These are phyloP conservation scores for Aspergillus affinis DNA, from an alignment of 495 filamentous ascomycete species.

Conservation along the genomic window DNA sequence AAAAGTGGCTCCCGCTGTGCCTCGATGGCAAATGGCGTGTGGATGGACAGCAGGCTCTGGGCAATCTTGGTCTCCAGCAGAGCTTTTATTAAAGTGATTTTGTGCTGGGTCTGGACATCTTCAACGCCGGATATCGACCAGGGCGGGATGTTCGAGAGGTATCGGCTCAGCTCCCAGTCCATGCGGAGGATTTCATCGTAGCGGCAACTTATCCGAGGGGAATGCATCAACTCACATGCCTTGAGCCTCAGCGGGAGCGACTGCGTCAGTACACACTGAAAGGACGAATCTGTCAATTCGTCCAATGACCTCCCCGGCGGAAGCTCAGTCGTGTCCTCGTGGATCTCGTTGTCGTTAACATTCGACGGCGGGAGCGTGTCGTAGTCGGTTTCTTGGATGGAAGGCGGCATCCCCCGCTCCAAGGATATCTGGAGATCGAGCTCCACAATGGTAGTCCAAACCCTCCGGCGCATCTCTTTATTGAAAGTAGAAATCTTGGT, in stretches of 20 bases:
- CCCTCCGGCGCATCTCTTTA: slow-evolving; percentile 64
- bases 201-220: slow-evolving; percentile 41
- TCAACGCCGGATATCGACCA: slow-evolving; percentile 29
- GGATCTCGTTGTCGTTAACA: slow-evolving; percentile 44
- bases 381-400: slow-evolving; percentile 54
- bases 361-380: slow-evolving; percentile 57
- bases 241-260: slow-evolving; percentile 41
- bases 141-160: slow-evolving; percentile 36
- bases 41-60: slow-evolving; percentile 38
- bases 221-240: slow-evolving; percentile 41
- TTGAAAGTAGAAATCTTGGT: slow-evolving; percentile 53
- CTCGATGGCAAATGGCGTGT: slow-evolving; percentile 47
- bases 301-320: slow-evolving; percentile 29
- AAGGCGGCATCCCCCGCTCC: slow-evolving; percentile 58
- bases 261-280: slow-evolving; percentile 30
- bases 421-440: slow-evolving; percentile 59
- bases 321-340: slow-evolving; percentile 37
- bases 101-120: slow-evolving; percentile 30
- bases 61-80: slow-evolving; percentile 39
- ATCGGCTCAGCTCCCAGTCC: slow-evolving; percentile 40
- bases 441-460: slow-evolving; percentile 69
- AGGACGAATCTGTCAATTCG: slow-evolving; percentile 42
- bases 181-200: slow-evolving; percentile 47
- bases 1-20: slow-evolving; percentile 37
- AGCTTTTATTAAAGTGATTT: slow-evolving; percentile 32